Percentiles rank a stretch among this genome's conserved stretches.
These are phyloP conservation scores for Periglandula ipomoeae DNA, from an alignment of 2,329 filamentous ascomycete genomes.

Conservation along the genomic window DNA sequence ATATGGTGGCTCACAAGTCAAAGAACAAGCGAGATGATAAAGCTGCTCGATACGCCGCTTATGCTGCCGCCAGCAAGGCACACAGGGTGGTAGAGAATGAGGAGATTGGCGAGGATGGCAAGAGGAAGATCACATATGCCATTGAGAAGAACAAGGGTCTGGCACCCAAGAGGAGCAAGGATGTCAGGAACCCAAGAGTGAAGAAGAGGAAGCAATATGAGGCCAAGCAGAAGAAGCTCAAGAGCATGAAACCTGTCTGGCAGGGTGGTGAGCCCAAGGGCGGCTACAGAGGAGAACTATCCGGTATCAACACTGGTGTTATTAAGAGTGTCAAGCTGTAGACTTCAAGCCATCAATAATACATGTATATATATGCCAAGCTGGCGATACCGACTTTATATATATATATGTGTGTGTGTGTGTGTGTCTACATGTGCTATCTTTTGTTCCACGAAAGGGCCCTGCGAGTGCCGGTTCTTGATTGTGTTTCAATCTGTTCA, in stretches of 20 bases:
- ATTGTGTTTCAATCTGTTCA: no score
- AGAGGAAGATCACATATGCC: constrained; percentile 83
- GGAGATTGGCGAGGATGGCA: constrained; percentile 70
- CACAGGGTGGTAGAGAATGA: constrained; percentile 57
- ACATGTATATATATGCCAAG: not conserved
- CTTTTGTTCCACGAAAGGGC: no score
- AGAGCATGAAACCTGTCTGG: constrained; percentile 76
- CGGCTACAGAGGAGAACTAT: constrained; percentile 84
- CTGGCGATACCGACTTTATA: no score
- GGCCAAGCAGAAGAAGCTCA: constrained; percentile 94
- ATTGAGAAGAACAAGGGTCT: constrained; percentile 98
- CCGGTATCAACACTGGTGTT: constrained; percentile 89
- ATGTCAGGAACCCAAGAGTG: constrained; percentile 85
- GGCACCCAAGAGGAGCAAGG: constrained; percentile 83
- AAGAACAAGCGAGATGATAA: constrained; percentile 68
- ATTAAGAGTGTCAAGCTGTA: constrained; percentile 91
- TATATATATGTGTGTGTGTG: no score
- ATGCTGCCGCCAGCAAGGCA: constrained; percentile 52
- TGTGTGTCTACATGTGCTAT: no score
- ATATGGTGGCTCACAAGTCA: constrained; percentile 67
- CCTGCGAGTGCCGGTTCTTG: no score
- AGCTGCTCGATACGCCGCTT: constrained; percentile 44
- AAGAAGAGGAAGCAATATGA: constrained; percentile 98
- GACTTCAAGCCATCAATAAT: not conserved
- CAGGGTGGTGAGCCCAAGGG: constrained; percentile 76